phyloP scores from a whole-genome alignment of 441 rosid species.

The Gossypium schwendimanii region DNA sequence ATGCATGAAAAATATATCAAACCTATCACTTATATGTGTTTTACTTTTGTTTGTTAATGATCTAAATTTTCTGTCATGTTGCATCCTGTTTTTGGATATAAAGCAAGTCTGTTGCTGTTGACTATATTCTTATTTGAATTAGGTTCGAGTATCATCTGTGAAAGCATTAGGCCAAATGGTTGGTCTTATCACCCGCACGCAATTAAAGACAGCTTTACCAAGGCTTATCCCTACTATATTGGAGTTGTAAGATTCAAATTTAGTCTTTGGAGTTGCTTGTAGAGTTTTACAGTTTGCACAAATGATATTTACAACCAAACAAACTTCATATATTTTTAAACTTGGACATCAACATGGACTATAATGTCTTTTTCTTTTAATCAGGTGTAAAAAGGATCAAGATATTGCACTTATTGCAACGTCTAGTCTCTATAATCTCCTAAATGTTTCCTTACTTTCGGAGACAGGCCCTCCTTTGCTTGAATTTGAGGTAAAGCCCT shows the following conservation, averaged over 20 bases:
- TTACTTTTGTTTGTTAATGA: slow-evolving; percentile 6
- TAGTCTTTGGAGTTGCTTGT: slow-evolving; percentile 9
- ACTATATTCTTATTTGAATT: slow-evolving; percentile 21
- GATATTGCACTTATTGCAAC: slow-evolving; percentile 80
- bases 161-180: slow-evolving; percentile 99
- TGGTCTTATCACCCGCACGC: slow-evolving; percentile 74
- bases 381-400: slow-evolving; percentile 81
- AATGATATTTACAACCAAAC: background rate
- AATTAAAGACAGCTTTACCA: slow-evolving; percentile 89
- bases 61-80: background rate
- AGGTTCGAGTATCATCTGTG: slow-evolving; percentile 87
- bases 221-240: slow-evolving; percentile 80
- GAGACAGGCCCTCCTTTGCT: slow-evolving; percentile 99
- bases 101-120: background rate
- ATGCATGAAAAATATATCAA: background rate
- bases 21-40: background rate
- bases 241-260: slow-evolving; percentile 65
- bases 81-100: background rate
- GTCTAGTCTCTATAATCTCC: slow-evolving; percentile 69
- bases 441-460: slow-evolving; percentile 70
- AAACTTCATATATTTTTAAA: background rate
- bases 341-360: slow-evolving; percentile 7
- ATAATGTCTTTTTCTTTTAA: slow-evolving; percentile 15
- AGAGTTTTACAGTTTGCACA: background rate
- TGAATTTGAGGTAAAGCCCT: slow-evolving; percentile 74